Conservation (phyloP, 2,329 filamentous ascomycete genomes). For the Stagonosporopsis cucurbitacearum region DNA sequence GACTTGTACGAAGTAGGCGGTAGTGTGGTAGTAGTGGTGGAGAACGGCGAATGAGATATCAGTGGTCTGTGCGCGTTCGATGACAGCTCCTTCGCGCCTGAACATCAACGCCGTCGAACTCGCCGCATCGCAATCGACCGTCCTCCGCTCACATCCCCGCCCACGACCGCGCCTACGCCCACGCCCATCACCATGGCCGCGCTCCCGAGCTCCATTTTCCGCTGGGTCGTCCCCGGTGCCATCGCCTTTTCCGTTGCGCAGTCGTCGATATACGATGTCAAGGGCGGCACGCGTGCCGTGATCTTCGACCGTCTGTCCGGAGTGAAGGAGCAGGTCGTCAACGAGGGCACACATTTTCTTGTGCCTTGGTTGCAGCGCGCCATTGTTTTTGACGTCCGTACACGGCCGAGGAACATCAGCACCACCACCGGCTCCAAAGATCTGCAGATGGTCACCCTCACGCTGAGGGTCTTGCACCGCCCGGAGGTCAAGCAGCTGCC, state of each 20-base stretch:
- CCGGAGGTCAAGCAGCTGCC: constrained; percentile 91
- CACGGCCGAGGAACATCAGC: constrained; percentile 95
- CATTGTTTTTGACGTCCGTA: constrained; percentile 96
- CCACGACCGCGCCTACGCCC: constrained; percentile 23
- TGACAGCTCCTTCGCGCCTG: constrained; percentile 24
- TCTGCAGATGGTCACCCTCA: constrained; percentile 99
- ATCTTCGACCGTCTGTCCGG: constrained; percentile 95
- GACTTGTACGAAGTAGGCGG: no score
- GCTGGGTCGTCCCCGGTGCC: constrained; percentile 74
- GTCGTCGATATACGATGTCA: constrained; percentile 94
- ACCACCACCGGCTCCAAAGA: constrained; percentile 99
- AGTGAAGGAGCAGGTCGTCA: constrained; percentile 90
- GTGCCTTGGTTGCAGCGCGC: constrained; percentile 94
- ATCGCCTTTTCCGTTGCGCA: constrained; percentile 72
- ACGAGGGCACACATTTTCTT: constrained; percentile 96
- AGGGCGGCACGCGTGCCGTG: constrained; percentile 90
- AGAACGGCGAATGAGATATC: constrained; percentile 25
- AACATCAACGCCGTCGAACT: constrained; percentile 17
- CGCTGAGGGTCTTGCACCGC: constrained; percentile 90
- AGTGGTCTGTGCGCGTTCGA: constrained; percentile 15
- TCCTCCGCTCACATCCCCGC: neutral
- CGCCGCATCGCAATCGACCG: constrained; percentile 15
- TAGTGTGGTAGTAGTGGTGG: neutral
- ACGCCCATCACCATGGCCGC: constrained; percentile 37
- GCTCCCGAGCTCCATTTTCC: constrained; percentile 45